phyloP scores from a whole-genome alignment of 495 filamentous ascomycete species.

The Talaromyces ruber region DNA sequence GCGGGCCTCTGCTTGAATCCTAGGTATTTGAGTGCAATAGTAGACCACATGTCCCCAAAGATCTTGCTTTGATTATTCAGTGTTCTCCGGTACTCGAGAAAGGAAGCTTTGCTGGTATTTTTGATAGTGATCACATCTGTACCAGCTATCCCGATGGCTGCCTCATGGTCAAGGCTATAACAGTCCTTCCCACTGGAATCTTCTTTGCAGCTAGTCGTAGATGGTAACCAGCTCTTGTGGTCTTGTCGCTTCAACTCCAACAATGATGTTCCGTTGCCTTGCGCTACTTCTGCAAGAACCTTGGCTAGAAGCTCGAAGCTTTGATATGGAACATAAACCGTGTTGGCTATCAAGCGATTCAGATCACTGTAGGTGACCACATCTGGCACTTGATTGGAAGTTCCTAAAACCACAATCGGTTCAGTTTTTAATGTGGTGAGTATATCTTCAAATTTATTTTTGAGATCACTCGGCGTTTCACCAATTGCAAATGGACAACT shows the following conservation, averaged over 20 bases:
- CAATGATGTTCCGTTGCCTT: neutral
- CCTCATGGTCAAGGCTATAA: neutral
- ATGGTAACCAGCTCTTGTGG: neutral
- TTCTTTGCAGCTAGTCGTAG: neutral
- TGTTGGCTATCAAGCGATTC: neutral
- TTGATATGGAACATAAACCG: neutral
- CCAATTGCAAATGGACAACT: conserved; percentile 17
- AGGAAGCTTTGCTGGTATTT: neutral
- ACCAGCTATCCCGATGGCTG: neutral
- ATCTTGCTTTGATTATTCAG: neutral
- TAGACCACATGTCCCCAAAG: neutral
- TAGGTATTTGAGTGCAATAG: neutral
- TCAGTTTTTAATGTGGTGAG: neutral
- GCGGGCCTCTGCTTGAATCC: neutral
- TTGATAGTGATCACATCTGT: neutral
- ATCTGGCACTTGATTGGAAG: neutral
- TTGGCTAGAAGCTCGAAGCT: neutral
- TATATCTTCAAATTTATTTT: neutral
- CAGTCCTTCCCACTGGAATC: neutral
- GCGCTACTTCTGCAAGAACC: neutral
- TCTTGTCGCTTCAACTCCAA: neutral
- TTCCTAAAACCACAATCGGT: neutral
- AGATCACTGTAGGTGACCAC: conserved; percentile 5
- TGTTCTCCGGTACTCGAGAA: neutral
- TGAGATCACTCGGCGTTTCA: neutral